Evolutionary conservation across 2,329 filamentous ascomycete species (phyloP), one percentile per base, ranked within the genome.

Genomic region (Calonectria multiphialidica): DNA sequence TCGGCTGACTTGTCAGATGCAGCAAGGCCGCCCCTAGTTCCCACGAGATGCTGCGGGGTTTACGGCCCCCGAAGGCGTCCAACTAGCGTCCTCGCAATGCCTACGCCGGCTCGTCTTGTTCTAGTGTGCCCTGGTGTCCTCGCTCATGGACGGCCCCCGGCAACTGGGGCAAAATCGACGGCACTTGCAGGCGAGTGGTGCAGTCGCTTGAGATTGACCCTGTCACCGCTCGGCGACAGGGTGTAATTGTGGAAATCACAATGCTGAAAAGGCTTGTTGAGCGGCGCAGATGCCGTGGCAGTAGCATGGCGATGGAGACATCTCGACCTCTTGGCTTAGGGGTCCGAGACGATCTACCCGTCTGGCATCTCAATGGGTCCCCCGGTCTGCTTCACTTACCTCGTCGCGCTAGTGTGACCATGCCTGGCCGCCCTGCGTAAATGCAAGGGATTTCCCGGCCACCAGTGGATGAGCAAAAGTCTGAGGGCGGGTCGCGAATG

Each of bases 1-100:
- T 66, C 62, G 68, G 62, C 53, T 70, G 64, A 50, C 49, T 47
- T 33, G 50, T 64, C 61, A 70, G 61, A 59, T 44, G 23, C 18
- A 37, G 37, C 21, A 40, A 42, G 40, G 42, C 50, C 55, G 42
- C 44, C 57, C 40, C 66, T 13, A 8, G 47, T 40, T 59, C 67
- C 49, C 50, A 40, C 55, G 47, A 69, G 47, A 64, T 50, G 59
- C 21, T 70, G 61, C 61, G 68, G 61, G 68, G 67, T 57, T 70
- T 64, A 44, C n/a, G 30, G 23, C 28, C 23, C 16, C 47, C 42
- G 16, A 30, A 47, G 61, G 61, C 68, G 40, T 69, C 67, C 67
- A 69, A 66, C 61, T 63, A 65, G 68, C 44, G 21, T 5, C 59
- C 37, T 40, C 3, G 61, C 47, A 47, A 69, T 64, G 53, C 59